Conservation (phyloP, 2,329 filamentous ascomycete genomes). For the Talaromyces sp. region DNA sequence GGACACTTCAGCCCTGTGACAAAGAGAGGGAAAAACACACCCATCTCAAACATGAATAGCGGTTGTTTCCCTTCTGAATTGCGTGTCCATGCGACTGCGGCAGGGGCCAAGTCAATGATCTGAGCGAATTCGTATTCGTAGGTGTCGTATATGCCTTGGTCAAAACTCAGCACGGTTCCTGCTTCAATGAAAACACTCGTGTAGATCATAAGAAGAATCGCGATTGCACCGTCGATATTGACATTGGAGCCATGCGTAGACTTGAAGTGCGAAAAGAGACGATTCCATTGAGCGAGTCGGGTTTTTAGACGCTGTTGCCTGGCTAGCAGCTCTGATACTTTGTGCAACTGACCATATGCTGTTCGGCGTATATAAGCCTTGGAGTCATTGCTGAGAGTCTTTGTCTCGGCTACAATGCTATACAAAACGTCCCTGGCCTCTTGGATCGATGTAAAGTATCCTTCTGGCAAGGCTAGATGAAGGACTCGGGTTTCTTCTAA, state of each 20-base stretch:
- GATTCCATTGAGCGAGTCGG: background rate
- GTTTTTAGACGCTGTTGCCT: background rate
- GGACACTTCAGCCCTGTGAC: constrained; percentile 29
- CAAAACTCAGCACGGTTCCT: background rate
- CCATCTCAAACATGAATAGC: constrained; percentile 29
- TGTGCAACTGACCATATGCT: background rate
- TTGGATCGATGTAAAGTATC: background rate
- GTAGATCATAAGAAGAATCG: background rate
- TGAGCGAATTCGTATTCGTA: background rate
- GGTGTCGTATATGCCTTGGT: background rate
- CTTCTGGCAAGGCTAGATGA: background rate
- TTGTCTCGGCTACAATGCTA: background rate
- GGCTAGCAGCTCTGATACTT: background rate
- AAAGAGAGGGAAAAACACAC: constrained; percentile 25
- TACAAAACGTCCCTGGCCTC: background rate
- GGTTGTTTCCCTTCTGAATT: constrained; percentile 12
- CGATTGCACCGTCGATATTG: background rate
- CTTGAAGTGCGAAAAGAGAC: background rate
- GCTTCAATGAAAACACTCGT: background rate
- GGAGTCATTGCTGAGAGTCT: background rate
- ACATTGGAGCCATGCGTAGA: background rate
- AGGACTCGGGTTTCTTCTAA: background rate
- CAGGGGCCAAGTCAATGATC: background rate
- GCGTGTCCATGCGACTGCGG: background rate
- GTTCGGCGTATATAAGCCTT: background rate